These are phyloP conservation scores for Aphanoascus verrucosus DNA, from an alignment of 2,329 filamentous ascomycete species.

Conservation along the genomic window DNA sequence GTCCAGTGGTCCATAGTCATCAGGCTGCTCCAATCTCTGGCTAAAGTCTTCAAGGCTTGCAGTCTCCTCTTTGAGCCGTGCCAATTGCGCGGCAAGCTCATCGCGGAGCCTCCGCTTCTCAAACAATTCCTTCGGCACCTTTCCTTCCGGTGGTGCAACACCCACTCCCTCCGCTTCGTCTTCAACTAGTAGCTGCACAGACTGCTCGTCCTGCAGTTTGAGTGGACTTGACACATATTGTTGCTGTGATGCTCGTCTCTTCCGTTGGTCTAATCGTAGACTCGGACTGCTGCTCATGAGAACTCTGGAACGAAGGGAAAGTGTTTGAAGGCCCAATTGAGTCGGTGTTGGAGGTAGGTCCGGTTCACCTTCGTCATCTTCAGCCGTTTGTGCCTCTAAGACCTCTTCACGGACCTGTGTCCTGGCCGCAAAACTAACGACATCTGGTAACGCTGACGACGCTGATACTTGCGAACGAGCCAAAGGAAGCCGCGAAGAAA, in stretches of 20 bases:
- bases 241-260: slow-evolving; percentile 21
- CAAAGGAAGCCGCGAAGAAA: background rate
- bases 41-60: slow-evolving; percentile 48
- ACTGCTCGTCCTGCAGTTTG: slow-evolving; percentile 19
- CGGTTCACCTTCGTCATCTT: slow-evolving; percentile 42
- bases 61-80: slow-evolving; percentile 50
- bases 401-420: background rate
- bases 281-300: slow-evolving; percentile 32
- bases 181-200: slow-evolving; percentile 15
- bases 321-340: slow-evolving; percentile 30
- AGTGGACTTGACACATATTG: slow-evolving; percentile 24
- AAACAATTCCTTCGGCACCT: slow-evolving; percentile 21
- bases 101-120: slow-evolving; percentile 46
- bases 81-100: slow-evolving; percentile 46
- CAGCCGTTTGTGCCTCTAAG: background rate
- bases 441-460: slow-evolving; percentile 11
- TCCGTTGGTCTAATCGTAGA: slow-evolving; percentile 21
- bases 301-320: slow-evolving; percentile 24
- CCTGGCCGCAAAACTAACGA: background rate
- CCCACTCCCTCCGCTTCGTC: slow-evolving; percentile 9
- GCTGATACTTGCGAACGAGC: background rate
- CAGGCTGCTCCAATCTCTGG: slow-evolving; percentile 40
- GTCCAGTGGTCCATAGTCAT: slow-evolving; percentile 24
- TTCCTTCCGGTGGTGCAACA: slow-evolving; percentile 5
- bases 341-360: slow-evolving; percentile 48